These are phyloP conservation scores for Asterella californica DNA, from an alignment of 225 moss, liverwort and hornwort species.

Conservation along the genomic window DNA sequence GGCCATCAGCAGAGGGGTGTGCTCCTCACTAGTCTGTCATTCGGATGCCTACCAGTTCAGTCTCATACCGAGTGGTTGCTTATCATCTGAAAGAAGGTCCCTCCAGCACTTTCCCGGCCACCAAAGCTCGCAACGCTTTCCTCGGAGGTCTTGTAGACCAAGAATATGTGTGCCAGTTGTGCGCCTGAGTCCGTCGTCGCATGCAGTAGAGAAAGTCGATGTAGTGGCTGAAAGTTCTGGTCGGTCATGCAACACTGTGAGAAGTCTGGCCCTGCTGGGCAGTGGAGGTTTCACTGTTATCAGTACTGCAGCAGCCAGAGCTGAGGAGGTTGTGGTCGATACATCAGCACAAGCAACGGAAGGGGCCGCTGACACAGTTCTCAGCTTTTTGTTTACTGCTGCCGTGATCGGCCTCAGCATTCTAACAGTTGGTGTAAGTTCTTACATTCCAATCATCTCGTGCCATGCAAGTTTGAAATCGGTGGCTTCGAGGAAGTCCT, in stretches of 20 bases:
- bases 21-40: neutral
- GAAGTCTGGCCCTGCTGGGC: neutral
- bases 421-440: constrained; percentile 24
- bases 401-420: constrained; percentile 24
- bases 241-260: neutral
- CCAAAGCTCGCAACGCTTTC: neutral
- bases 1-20: neutral
- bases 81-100: neutral
- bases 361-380: constrained; percentile 3
- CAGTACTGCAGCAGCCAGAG: neutral
- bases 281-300: neutral
- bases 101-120: neutral
- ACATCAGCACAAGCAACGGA: constrained; percentile 3
- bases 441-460: neutral
- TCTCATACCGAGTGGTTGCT: neutral
- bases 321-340: constrained; percentile 22
- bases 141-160: neutral
- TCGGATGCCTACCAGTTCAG: neutral
- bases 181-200: neutral
- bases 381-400: constrained; percentile 20
- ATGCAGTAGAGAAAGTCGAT: neutral
- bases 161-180: neutral
- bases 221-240: neutral
- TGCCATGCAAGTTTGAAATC: no score
- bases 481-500: no score